Evolutionary conservation across 139 green algal genomes (phyloP).

Genomic region (Edaphochlamys debaryana): DNA sequence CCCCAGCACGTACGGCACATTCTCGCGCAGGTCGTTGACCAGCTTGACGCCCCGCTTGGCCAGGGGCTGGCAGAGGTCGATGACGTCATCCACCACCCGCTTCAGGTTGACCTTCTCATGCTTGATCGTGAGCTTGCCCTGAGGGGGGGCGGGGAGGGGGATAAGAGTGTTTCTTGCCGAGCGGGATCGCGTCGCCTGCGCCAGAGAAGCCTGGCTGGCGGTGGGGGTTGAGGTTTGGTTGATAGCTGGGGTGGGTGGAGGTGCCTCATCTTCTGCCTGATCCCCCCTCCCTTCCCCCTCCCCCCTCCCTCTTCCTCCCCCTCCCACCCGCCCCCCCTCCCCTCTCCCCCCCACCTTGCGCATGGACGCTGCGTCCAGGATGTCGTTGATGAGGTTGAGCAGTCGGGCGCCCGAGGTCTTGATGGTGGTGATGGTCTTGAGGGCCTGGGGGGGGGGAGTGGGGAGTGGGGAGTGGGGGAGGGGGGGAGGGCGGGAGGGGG

Average conservation of each 20-base stretch:
- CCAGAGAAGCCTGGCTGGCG: no score
- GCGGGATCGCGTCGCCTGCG: no score
- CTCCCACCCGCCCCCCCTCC: background rate
- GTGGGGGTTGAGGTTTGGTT: no score
- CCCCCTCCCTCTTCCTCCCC: background rate
- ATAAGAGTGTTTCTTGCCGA: no score
- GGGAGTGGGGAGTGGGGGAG: background rate
- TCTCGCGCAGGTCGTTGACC: slow-evolving; percentile 48
- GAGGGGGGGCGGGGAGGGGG: background rate
- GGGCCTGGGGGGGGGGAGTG: background rate
- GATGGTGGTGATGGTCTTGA: slow-evolving; percentile 60
- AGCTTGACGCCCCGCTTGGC: slow-evolving; percentile 58
- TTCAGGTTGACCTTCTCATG: slow-evolving; percentile 64
- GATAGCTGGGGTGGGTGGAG: no score
- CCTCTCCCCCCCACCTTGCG: slow-evolving; percentile 40
- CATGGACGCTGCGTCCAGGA: slow-evolving; percentile 62
- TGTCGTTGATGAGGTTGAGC: slow-evolving; percentile 68
- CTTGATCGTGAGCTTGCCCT: slow-evolving; percentile 64
- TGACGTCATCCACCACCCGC: slow-evolving; percentile 63
- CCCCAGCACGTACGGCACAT: slow-evolving; percentile 52
- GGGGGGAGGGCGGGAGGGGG: no score
- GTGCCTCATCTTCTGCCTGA: no score
- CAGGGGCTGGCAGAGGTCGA: slow-evolving; percentile 65
- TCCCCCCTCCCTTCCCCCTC: background rate
- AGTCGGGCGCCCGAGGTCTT: slow-evolving; percentile 57